These are phyloP conservation scores for Eucalyptus cladocalyx DNA, from an alignment of 345 rosid species.

Conservation along the genomic window DNA sequence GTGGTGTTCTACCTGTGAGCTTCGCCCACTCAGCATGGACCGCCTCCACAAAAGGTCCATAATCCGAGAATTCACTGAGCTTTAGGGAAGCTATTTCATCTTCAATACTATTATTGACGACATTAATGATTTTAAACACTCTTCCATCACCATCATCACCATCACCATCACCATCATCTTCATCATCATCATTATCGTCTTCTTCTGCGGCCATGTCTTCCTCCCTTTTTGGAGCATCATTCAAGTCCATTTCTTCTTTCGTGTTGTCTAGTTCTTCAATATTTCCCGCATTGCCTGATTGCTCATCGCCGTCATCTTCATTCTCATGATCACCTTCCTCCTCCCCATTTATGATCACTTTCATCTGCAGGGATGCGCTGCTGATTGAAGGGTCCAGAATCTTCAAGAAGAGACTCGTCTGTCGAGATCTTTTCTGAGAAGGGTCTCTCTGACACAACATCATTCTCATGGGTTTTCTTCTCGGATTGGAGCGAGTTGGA, in stretches of 20 bases:
- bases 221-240: not conserved
- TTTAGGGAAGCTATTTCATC: not conserved
- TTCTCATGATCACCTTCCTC: not conserved
- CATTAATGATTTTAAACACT: not conserved
- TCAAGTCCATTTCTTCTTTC: not conserved
- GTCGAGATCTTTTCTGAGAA: not conserved
- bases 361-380: not conserved
- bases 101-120: not conserved
- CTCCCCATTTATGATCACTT: not conserved
- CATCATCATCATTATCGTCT: not conserved
- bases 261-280: not conserved
- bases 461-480: not conserved
- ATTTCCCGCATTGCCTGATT: not conserved
- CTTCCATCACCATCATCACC: not conserved
- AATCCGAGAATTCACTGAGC: not conserved
- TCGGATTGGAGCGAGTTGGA: not conserved
- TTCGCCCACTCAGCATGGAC: not conserved
- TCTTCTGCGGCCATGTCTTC: not conserved
- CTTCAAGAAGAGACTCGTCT: not conserved
- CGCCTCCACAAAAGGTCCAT: not conserved
- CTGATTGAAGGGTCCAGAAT: not conserved
- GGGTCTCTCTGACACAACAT: not conserved
- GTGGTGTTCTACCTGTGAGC: not conserved
- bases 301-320: not conserved
- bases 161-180: accelerated